A percentile compares a stretch with the other conserved stretches of the same genome.
Conservation (phyloP, 78 protist genomes). For the Dictyostelium brefeldianum region DNA sequence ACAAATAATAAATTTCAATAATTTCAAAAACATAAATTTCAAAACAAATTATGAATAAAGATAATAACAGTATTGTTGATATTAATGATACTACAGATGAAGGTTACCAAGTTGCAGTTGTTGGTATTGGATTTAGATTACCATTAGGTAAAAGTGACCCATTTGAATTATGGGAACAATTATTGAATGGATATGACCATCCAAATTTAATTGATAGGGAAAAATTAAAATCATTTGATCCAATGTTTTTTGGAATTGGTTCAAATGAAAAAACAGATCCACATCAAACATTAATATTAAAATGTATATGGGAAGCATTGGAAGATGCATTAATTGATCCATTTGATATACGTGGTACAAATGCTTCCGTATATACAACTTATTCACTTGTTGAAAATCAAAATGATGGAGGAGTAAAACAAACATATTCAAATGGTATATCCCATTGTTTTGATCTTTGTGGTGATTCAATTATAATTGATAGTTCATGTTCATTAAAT, state of each 20-base stretch:
- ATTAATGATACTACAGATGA: no score
- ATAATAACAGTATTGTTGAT: no score
- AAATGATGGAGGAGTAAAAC: not conserved
- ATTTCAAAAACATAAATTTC: no score
- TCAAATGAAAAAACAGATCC: constrained; percentile 88
- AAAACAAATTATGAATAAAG: no score
- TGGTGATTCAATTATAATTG: constrained; percentile 88
- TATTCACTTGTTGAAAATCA: not conserved
- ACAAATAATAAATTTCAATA: no score
- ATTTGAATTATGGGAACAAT: constrained; percentile 34
- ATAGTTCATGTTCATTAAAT: constrained; percentile 92
- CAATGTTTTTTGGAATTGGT: constrained; percentile 46
- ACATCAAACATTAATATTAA: constrained; percentile 85
- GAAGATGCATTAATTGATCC: constrained; percentile 69
- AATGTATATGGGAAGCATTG: constrained; percentile 52
- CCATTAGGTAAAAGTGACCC: not conserved
- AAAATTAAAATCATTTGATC: constrained; percentile 64
- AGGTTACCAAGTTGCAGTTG: not conserved
- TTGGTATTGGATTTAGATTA: constrained; percentile 25
- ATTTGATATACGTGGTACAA: constrained; percentile 23
- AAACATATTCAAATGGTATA: not conserved
- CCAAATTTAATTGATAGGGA: no score
- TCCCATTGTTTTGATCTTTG: constrained; percentile 78
- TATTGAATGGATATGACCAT: constrained; percentile 43
- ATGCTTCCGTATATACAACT: constrained; percentile 55